Evolutionary conservation across 2,329 filamentous ascomycete species (phyloP), one percentile per base, ranked within the genome.

Genomic region (Lasiodiplodia citricola): DNA sequence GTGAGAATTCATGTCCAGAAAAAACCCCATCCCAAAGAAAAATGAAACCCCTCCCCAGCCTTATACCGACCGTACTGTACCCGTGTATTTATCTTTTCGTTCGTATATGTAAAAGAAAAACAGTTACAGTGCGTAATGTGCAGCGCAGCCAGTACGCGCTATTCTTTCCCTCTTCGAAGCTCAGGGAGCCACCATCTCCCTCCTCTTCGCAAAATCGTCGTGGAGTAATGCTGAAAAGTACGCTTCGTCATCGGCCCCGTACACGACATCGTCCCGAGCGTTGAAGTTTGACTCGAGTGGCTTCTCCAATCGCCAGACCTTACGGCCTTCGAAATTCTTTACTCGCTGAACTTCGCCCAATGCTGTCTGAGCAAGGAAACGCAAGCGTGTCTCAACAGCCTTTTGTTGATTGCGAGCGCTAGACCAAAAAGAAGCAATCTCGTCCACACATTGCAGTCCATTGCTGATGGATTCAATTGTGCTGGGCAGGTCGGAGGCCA

Each of bases 401-500:
- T 83, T 81, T 16, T 82, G 81, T 66, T 90, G 84, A 25, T 80
- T 79, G 50, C 82, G 80, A 2, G 87, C 86, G 68, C 86, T 87
- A 52, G 86, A 84, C 90, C 90, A 92, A 71, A 87, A 85, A 3
- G 78, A 79, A 3, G 84, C 82, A 44, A 91, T 81, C 66, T 87
- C 83, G 18, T 87, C 84, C 21, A 92, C 78, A 14, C 86, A 83
- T 8, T 83, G 81, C 44, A 87, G 78, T 0, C 86, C 86, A 38
- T 84, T 83, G 21, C 81, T 73, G 62, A 91, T 83, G 13, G 85
- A 83, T 11, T 86, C 83, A 47, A 91, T 83, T 31, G 87, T 81
- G 13, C 82, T 80, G 1, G 83, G 76, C 13, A 92, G 75, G 14
- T 85, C 82, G 0, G 82, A 78, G 7, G 90, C 58, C 18, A 56